Evolutionary conservation across 108 stramenopile species (phyloP).

Genomic region (Stephanodiscus triporus): DNA sequence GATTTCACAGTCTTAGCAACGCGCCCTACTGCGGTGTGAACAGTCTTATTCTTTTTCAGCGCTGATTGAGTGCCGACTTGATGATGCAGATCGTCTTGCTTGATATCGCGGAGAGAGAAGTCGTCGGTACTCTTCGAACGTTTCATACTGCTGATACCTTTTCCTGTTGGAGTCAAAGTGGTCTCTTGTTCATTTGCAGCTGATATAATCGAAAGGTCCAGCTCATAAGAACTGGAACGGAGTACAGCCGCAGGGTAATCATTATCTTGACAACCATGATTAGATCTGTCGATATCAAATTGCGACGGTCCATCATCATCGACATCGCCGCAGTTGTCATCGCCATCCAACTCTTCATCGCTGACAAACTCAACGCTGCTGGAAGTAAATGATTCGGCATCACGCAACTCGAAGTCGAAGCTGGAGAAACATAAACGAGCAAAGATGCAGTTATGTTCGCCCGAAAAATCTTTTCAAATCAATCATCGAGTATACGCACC

Average conservation of each 20-base stretch:
- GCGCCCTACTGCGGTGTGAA: conserved; percentile 41
- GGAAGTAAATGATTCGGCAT: conserved; percentile 25
- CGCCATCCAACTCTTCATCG: conserved; percentile 1
- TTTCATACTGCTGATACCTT: not conserved
- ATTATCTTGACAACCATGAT: conserved; percentile 3
- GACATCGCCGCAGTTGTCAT: conserved; percentile 4
- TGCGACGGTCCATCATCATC: conserved; percentile 19
- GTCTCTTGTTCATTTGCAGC: conserved; percentile 15
- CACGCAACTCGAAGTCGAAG: conserved; percentile 18
- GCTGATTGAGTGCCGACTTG: conserved; percentile 2
- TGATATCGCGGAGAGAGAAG: not conserved
- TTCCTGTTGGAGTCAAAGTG: not conserved
- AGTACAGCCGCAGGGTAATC: not conserved
- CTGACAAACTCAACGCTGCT: conserved; percentile 47
- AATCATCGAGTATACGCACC: not conserved
- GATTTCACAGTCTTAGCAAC: conserved; percentile 58
- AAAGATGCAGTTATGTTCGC: not conserved
- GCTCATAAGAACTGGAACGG: not conserved
- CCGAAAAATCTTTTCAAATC: not conserved
- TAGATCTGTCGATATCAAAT: conserved; percentile 32
- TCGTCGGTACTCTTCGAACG: not conserved
- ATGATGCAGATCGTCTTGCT: not conserved
- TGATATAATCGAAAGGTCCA: conserved; percentile 5
- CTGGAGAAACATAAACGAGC: not conserved
- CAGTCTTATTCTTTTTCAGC: conserved; percentile 38